Conservation (phyloP, 2,329 filamentous ascomycete genomes). For the Lecanicillium sp. region DNA sequence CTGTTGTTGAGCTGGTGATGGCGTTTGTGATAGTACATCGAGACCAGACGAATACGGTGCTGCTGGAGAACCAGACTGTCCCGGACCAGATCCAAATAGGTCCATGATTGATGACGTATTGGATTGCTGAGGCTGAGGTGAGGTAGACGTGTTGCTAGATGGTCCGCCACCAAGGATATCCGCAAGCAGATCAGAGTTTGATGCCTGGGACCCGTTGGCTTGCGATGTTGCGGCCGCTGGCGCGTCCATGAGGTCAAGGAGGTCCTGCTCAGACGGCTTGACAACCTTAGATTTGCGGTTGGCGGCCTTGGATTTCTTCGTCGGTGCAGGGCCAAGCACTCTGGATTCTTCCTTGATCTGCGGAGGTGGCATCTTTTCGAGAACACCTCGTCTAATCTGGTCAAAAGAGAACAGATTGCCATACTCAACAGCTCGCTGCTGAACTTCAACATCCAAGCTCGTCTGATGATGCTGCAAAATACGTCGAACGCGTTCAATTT, state of each 20-base stretch:
- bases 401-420: constrained; percentile 90
- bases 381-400: constrained; percentile 74
- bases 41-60: constrained; percentile 33
- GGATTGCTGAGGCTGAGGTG: constrained; percentile 42
- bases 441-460: constrained; percentile 88
- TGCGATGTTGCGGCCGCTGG: constrained; percentile 41
- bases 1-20: constrained; percentile 40
- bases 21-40: constrained; percentile 39
- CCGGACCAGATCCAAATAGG: constrained; percentile 55
- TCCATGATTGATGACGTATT: constrained; percentile 78
- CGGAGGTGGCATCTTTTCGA: constrained; percentile 96
- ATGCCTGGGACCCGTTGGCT: constrained; percentile 46
- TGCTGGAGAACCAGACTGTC: constrained; percentile 23
- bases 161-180: constrained; percentile 81
- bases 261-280: constrained; percentile 84
- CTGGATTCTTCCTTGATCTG: constrained; percentile 91
- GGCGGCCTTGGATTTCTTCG: constrained; percentile 55
- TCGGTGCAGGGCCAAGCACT: constrained; percentile 71
- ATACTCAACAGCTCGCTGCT: constrained; percentile 93
- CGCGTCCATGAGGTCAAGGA: constrained; percentile 86
- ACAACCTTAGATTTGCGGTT: constrained; percentile 69
- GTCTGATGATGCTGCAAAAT: constrained; percentile 71
- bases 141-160: constrained; percentile 26
- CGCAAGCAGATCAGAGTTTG: constrained; percentile 79
- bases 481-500: constrained; percentile 76